Base-by-base conservation (phyloP, 164 flowering plant species). In the Pachysandra terminalis region DNA sequence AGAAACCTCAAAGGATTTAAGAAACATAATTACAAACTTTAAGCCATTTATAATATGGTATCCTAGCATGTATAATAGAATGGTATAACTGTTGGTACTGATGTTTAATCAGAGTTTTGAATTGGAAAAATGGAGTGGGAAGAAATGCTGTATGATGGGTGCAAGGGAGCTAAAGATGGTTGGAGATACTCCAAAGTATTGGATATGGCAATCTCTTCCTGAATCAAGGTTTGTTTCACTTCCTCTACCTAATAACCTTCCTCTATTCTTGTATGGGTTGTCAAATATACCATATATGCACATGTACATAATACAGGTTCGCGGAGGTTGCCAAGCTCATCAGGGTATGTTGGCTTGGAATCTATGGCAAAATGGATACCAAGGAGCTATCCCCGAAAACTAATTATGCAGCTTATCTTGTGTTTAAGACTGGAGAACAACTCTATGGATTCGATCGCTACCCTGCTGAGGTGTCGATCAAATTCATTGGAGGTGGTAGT, bases 101-200 rank as follows among this genome's bases (percentile, higher is more conserved):
- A 13, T 45, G 14, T 45, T 45, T n/a, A 45, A 1, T 59, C 81
- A 88, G 88, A 72, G 70, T 1, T 78, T 88, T 54, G 64, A 49
- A 22, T 61, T 85, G 15, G 87, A 86, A 12, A 82, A 68, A 61
- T 41, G 40, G 12, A 80, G 73, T 22, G 77, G 79, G 5, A 83
- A 79, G 60, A 87, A 79, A 69, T 69, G 79, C 52, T 85, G 76
- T 73, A 75, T 73, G 48, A 53, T 84, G 62, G 54, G 82, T 48
- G 85, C 89, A 53, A 83, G 85, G 63, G 87, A 80, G 28, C 81
- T 87, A 10, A 62, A 64, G 3, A 84, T 87, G 59, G 32, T 78
- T 48, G 68, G 78, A 7, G 56, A 53, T 64, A 64, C 74, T 61
- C 74, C 79, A 61, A 68, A 72, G 13, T 82, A 79, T 45, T 87